Evolutionary conservation across 2,329 filamentous ascomycete species (phyloP).

Genomic region (Fonsecaea nubica): DNA sequence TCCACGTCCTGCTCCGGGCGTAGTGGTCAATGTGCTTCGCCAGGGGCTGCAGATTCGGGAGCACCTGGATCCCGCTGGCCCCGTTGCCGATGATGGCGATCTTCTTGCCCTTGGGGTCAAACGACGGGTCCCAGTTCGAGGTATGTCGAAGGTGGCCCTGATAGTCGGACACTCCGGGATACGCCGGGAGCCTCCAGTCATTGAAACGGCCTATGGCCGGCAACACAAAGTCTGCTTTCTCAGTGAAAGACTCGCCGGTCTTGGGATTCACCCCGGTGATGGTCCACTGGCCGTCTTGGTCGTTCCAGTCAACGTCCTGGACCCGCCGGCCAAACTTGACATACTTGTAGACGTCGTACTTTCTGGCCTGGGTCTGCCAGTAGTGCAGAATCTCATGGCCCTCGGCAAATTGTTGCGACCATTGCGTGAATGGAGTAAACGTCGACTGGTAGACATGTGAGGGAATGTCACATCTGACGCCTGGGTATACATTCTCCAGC

Average conservation of each 20-base stretch:
- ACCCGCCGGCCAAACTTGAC: conserved; percentile 65
- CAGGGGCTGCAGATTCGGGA: conserved; percentile 50
- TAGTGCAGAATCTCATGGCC: conserved; percentile 39
- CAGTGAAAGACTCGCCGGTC: conserved; percentile 36
- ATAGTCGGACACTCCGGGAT: conserved; percentile 43
- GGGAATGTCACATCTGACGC: conserved; percentile 41
- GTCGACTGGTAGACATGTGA: conserved; percentile 40
- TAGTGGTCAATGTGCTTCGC: conserved; percentile 42
- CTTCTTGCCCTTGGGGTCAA: conserved; percentile 47
- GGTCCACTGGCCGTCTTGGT: conserved; percentile 45
- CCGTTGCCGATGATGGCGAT: conserved; percentile 43
- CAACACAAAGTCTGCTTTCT: conserved; percentile 60
- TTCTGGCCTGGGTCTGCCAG: conserved; percentile 34
- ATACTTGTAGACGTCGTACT: conserved; percentile 57
- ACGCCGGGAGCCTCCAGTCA: conserved; percentile 41
- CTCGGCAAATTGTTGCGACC: conserved; percentile 37
- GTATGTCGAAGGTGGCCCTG: conserved; percentile 50
- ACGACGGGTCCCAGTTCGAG: conserved; percentile 48
- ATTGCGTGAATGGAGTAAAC: conserved; percentile 38
- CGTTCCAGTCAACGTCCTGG: conserved; percentile 62
- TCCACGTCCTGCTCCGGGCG: conserved; percentile 43
- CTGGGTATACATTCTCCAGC: conserved; percentile 45
- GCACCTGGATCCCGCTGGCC: conserved; percentile 42
- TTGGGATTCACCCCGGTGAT: conserved; percentile 25
- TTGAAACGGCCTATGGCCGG: conserved; percentile 64